phyloP scores from a whole-genome alignment of 106 monocot species.

The Hemerocallis citrina region DNA sequence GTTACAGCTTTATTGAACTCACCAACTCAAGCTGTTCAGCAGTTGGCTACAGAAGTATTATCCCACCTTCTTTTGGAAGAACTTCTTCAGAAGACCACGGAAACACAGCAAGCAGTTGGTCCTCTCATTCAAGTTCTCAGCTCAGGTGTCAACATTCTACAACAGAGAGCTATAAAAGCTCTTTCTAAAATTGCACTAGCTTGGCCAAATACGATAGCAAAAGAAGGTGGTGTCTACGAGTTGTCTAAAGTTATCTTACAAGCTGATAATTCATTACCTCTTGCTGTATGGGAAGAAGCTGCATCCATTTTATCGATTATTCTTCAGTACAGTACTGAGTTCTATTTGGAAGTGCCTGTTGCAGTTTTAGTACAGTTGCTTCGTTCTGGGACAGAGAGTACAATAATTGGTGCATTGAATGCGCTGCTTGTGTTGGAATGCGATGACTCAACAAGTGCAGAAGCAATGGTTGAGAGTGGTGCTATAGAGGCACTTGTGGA shows the following conservation, averaged over 20 bases:
- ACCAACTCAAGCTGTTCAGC: conserved; percentile 71
- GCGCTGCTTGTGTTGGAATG: conserved; percentile 92
- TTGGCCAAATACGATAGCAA: conserved; percentile 97
- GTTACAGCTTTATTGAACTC: conserved; percentile 77
- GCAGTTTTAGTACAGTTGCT: conserved; percentile 88
- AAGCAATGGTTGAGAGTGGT: conserved; percentile 97
- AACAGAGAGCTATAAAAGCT: conserved; percentile 84
- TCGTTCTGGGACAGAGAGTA: conserved; percentile 77
- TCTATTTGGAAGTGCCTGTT: conserved; percentile 88
- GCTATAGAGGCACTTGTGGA: conserved; percentile 83
- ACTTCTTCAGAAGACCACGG: conserved; percentile 60
- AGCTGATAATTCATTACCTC: conserved; percentile 74
- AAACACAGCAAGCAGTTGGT: conserved; percentile 70
- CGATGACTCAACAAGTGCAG: conserved; percentile 97
- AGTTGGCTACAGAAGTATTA: conserved; percentile 86
- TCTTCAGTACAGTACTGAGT: conserved; percentile 94
- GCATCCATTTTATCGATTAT: conserved; percentile 74
- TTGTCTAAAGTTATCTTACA: conserved; percentile 89
- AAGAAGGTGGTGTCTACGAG: conserved; percentile 95
- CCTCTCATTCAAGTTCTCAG: conserved; percentile 90
- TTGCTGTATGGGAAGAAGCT: conserved; percentile 89
- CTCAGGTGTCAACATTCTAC: conserved; percentile 58
- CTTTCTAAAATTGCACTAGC: conserved; percentile 60
- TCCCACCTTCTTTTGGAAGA: conserved; percentile 91
- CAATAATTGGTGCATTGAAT: conserved; percentile 88